Percentiles rank a stretch among this genome's conserved stretches.
phyloP scores from a whole-genome alignment of 2,329 filamentous ascomycete genomes.

The Celoporthe dispersa region DNA sequence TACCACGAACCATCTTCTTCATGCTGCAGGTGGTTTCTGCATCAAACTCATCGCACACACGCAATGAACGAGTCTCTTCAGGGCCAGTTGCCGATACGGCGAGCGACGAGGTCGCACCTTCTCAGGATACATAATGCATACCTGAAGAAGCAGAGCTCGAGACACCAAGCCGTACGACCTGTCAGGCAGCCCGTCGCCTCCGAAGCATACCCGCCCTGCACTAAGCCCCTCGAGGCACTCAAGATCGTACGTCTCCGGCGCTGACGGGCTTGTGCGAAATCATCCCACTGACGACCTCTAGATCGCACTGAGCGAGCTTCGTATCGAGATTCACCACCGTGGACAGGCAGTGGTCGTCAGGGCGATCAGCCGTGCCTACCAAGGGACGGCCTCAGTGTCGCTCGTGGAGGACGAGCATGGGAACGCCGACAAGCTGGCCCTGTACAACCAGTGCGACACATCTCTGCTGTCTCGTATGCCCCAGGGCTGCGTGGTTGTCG shows the following conservation, averaged over 20 bases:
- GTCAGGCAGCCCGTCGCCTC: background rate
- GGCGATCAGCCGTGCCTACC: background rate
- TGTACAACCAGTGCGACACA: conserved; percentile 44
- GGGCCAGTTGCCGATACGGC: background rate
- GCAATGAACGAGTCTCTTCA: background rate
- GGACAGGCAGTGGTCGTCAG: background rate
- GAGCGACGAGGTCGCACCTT: background rate
- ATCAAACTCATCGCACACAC: background rate
- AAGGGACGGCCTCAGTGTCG: conserved; percentile 40
- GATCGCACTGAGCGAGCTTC: background rate
- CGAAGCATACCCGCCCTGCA: background rate
- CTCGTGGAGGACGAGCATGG: conserved; percentile 43
- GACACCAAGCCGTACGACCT: background rate
- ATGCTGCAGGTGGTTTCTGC: background rate
- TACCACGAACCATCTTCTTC: background rate
- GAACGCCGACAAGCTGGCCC: conserved; percentile 42
- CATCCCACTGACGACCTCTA: background rate
- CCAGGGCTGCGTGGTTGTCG: background rate
- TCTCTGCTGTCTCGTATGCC: conserved; percentile 26
- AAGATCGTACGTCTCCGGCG: background rate
- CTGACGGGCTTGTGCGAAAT: background rate
- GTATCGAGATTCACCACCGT: background rate
- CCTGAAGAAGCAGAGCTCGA: background rate
- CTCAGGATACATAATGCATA: background rate
- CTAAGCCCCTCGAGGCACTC: background rate